phyloP scores from a whole-genome alignment of 768 basidiomycete species.

The Lentinula boryana region DNA sequence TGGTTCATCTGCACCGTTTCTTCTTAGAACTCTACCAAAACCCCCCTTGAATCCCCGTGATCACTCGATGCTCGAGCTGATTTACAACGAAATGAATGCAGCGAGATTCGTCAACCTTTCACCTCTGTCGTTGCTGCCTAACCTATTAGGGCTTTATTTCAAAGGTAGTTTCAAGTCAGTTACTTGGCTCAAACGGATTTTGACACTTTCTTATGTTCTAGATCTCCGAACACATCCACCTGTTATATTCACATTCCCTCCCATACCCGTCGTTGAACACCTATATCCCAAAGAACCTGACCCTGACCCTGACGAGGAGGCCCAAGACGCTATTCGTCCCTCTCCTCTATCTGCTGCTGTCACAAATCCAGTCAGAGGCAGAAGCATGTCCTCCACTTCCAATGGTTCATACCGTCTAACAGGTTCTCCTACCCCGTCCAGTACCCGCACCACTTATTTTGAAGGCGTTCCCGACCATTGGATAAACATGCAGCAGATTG shows the following conservation, averaged over 20 bases:
- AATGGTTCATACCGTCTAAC: not conserved
- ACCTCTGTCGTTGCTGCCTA: conserved; percentile 56
- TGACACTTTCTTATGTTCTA: conserved; percentile 17
- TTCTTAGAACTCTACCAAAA: conserved; percentile 30
- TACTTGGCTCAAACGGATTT: not conserved
- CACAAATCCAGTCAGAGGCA: not conserved
- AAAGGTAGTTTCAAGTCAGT: conserved; percentile 35
- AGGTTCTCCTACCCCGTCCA: not conserved
- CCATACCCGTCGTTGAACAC: conserved; percentile 17
- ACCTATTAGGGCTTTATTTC: conserved; percentile 54
- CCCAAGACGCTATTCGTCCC: conserved; percentile 27
- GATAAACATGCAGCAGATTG: conserved; percentile 27
- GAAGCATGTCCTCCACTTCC: not conserved
- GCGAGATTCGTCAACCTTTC: conserved; percentile 62
- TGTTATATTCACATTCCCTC: conserved; percentile 53
- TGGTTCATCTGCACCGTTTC: conserved; percentile 16
- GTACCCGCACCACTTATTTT: not conserved
- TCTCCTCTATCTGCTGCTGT: conserved; percentile 9
- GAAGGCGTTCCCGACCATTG: conserved; percentile 17
- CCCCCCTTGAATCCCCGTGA: conserved; percentile 56
- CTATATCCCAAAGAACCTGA: conserved; percentile 7
- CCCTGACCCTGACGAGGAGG: conserved; percentile 21
- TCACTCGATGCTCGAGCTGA: conserved; percentile 55
- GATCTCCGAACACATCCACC: conserved; percentile 67
- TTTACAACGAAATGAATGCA: conserved; percentile 66